These are phyloP conservation scores for Aspergillus hiratsukae DNA, from an alignment of 2,329 filamentous ascomycete genomes.

Conservation along the genomic window DNA sequence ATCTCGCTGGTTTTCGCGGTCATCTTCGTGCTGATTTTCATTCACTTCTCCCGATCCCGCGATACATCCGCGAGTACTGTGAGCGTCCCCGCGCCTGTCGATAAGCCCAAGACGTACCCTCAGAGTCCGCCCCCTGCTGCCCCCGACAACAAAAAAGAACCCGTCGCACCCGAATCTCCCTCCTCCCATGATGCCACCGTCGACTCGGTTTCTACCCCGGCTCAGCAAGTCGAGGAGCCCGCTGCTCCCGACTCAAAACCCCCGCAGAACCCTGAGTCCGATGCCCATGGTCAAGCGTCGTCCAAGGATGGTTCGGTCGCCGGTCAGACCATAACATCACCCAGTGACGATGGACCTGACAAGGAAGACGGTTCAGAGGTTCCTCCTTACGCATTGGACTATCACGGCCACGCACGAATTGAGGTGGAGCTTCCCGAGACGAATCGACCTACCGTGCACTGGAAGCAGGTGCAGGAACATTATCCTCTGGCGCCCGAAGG, in stretches of 20 bases:
- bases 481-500: constrained; percentile 70
- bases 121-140: constrained; percentile 12
- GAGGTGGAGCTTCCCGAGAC: constrained; percentile 25
- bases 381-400: constrained; percentile 3
- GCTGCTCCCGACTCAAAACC: neutral
- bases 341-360: neutral
- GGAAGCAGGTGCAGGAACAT: constrained; percentile 68
- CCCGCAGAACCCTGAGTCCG: neutral
- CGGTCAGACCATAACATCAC: neutral
- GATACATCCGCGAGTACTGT: constrained; percentile 21
- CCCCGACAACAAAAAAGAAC: neutral
- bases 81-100: constrained; percentile 11
- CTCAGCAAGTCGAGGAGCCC: neutral
- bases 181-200: neutral
- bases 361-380: constrained; percentile 2
- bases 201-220: neutral
- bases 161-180: neutral
- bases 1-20: constrained; percentile 43
- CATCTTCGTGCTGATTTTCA: constrained; percentile 42
- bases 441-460: constrained; percentile 52
- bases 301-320: neutral
- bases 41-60: constrained; percentile 48
- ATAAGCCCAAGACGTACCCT: constrained; percentile 9
- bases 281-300: neutral
- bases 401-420: constrained; percentile 31